Conservation (phyloP, 2,329 filamentous ascomycete genomes). For the Aspergillus aculeatus region DNA sequence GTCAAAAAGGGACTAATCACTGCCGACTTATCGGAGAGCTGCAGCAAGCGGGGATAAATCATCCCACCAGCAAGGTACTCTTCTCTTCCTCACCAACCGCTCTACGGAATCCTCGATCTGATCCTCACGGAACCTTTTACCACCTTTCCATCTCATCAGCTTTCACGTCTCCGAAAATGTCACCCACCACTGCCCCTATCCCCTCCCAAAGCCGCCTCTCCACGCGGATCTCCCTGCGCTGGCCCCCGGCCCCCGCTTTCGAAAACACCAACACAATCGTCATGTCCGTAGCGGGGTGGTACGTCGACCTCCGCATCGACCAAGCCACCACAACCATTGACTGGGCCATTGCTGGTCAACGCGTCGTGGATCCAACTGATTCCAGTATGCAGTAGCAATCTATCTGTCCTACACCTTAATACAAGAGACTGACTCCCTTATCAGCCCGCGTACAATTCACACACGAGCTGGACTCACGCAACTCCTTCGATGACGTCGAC, state of each 20-base stretch:
- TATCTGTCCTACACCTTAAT: no score
- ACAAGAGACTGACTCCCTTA: neutral
- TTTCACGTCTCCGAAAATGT: neutral
- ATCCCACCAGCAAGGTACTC: neutral
- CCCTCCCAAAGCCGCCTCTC: constrained; percentile 27
- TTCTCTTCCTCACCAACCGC: neutral
- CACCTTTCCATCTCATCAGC: neutral
- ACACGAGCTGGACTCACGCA: constrained; percentile 40
- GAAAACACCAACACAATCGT: constrained; percentile 48
- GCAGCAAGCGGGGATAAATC: neutral
- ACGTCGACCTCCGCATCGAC: constrained; percentile 45
- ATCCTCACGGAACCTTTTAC: neutral
- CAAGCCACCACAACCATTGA: constrained; percentile 37
- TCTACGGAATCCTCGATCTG: neutral
- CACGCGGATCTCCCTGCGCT: constrained; percentile 45
- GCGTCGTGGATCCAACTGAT: constrained; percentile 36
- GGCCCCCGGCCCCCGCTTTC: constrained; percentile 41
- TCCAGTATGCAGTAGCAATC: constrained; percentile 30
- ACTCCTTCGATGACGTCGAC: constrained; percentile 34
- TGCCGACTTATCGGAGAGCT: neutral
- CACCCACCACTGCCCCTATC: neutral
- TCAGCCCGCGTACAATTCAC: constrained; percentile 39
- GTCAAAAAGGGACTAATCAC: neutral
- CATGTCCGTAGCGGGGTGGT: constrained; percentile 45
- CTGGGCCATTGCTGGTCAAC: constrained; percentile 46